These are phyloP conservation scores for Suhomyces yuchorum DNA, from an alignment of 1,139 yeast species.

Conservation along the genomic window DNA sequence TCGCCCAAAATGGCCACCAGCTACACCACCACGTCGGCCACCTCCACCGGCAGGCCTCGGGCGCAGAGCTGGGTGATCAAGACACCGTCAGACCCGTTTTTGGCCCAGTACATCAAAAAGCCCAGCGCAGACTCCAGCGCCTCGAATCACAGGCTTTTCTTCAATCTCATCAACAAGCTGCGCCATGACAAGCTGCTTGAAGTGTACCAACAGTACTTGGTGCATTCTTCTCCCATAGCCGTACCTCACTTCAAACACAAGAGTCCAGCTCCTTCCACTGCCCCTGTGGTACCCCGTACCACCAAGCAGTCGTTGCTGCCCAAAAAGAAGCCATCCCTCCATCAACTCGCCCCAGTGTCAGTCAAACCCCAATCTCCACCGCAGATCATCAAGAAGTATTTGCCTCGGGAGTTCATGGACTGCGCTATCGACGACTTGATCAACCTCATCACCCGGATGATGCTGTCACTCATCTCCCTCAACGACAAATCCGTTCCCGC, in stretches of 20 bases:
- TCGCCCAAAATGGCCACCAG: constrained; percentile 16
- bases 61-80: constrained; percentile 5
- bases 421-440: constrained; percentile 75
- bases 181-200: constrained; percentile 29
- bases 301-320: constrained; percentile 1
- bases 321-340: constrained; percentile 4
- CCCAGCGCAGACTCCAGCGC: constrained; percentile 21
- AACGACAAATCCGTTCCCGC: constrained; percentile 60
- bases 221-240: constrained; percentile 8
- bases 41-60: background rate
- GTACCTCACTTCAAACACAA: constrained; percentile 7
- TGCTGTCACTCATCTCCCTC: constrained; percentile 65
- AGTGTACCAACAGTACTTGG: constrained; percentile 31
- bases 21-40: background rate
- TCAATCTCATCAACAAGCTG: constrained; percentile 26
- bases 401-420: constrained; percentile 63
- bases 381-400: constrained; percentile 16
- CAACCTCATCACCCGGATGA: constrained; percentile 74
- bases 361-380: constrained; percentile 7
- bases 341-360: background rate
- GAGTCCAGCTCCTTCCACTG: constrained; percentile 1
- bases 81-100: constrained; percentile 26
- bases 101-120: constrained; percentile 32
- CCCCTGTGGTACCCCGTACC: constrained; percentile 1
- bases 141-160: constrained; percentile 28